A percentile compares a stretch with the other conserved stretches of the same genome.
Evolutionary conservation across 768 basidiomycete genomes (phyloP).

Genomic region (Boletus rubescentipes): DNA sequence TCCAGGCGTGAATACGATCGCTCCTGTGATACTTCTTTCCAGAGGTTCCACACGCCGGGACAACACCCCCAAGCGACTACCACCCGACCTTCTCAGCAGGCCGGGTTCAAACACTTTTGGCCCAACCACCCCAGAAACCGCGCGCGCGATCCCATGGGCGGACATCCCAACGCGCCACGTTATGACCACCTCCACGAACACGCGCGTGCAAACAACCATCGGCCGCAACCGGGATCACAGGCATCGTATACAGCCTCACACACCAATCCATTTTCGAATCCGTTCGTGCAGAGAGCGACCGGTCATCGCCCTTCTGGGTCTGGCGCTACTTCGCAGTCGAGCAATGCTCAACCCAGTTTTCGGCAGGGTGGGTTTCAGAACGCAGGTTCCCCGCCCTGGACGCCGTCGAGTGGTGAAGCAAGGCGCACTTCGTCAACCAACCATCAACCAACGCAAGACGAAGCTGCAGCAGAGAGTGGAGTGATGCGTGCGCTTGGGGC

Average conservation of each 20-base stretch:
- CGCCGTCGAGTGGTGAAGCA: neutral
- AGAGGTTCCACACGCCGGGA: conserved; percentile 1
- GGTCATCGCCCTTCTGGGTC: conserved; percentile 13
- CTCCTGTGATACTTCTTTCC: conserved; percentile 11
- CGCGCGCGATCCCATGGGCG: conserved; percentile 10
- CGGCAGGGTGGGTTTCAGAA: conserved; percentile 3
- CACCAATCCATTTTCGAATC: conserved; percentile 24
- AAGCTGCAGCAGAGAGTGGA: conserved; percentile 25
- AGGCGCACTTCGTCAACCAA: conserved; percentile 1
- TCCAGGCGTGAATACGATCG: conserved; percentile 36
- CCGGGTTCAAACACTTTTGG: conserved; percentile 29
- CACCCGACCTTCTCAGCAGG: conserved; percentile 22
- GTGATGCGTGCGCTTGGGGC: conserved; percentile 27
- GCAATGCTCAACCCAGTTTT: neutral
- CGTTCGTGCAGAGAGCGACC: conserved; percentile 30
- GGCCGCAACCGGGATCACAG: conserved; percentile 2
- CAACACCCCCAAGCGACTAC: conserved; percentile 34
- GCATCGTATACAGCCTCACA: conserved; percentile 4
- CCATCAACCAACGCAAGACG: conserved; percentile 19
- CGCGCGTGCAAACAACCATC: conserved; percentile 1
- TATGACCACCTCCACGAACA: conserved; percentile 13
- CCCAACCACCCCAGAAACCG: conserved; percentile 25
- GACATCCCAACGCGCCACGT: conserved; percentile 7
- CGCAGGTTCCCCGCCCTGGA: conserved; percentile 2
- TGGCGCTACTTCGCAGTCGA: neutral